Evolutionary conservation across 768 basidiomycete species (phyloP).

Genomic region (Phanerodontia chrysosporium): DNA sequence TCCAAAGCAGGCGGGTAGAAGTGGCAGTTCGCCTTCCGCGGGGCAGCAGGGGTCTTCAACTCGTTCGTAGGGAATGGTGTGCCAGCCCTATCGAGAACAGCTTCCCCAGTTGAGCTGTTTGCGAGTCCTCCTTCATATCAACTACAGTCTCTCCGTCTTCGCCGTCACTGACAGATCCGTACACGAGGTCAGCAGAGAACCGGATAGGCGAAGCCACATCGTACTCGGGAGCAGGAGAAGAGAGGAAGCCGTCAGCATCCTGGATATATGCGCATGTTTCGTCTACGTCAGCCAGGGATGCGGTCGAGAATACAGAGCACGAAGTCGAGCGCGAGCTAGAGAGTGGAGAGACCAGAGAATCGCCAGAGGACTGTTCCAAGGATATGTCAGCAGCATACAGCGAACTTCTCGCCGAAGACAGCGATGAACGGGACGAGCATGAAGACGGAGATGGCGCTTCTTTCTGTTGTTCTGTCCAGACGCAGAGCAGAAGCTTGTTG

Average conservation of each 20-base stretch:
- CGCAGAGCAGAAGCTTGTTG: neutral
- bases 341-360: neutral
- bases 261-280: neutral
- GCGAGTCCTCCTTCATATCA: neutral
- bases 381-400: constrained; percentile 10
- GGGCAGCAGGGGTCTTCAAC: neutral
- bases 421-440: neutral
- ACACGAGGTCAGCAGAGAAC: neutral
- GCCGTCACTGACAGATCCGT: neutral
- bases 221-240: neutral
- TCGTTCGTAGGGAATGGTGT: neutral
- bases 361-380: neutral
- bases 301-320: neutral
- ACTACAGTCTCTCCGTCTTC: neutral
- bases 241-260: neutral
- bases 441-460: neutral
- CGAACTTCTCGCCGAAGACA: neutral
- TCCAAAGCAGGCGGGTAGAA: neutral
- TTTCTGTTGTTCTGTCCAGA: neutral
- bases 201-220: neutral
- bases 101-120: neutral
- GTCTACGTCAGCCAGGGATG: neutral
- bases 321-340: neutral
- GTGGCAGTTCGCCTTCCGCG: constrained; percentile 4
- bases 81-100: neutral